Conservation (phyloP, 2,329 filamentous ascomycete genomes). For the Verticillium nubilum region DNA sequence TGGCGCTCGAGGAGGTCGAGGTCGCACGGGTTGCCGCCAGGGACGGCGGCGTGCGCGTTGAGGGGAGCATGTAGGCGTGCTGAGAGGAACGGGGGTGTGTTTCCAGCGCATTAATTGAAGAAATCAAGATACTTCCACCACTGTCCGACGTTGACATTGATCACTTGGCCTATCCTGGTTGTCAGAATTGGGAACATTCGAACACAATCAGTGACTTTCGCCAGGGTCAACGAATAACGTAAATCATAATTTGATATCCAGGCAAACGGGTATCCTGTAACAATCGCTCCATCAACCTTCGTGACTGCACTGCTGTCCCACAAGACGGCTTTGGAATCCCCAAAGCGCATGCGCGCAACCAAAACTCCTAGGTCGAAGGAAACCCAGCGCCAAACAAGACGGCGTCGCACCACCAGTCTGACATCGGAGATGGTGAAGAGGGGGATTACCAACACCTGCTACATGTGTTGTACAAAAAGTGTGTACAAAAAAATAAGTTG, state of each 20-base stretch:
- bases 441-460: background rate
- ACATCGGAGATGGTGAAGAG: background rate
- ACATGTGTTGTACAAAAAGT: background rate
- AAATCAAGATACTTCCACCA: too few species aligned
- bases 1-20: slow-evolving; percentile 32
- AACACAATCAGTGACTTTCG: too few species aligned
- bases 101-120: too few species aligned
- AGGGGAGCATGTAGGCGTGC: too few species aligned
- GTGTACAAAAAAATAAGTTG: background rate
- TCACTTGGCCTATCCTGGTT: too few species aligned
- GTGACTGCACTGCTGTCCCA: background rate
- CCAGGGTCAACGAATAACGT: background rate
- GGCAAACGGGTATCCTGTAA: background rate
- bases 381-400: background rate
- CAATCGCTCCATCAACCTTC: background rate
- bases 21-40: background rate
- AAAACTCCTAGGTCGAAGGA: background rate
- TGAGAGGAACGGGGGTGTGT: too few species aligned
- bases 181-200: too few species aligned
- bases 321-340: background rate
- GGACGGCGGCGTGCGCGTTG: slow-evolving; percentile 3
- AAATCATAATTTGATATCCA: background rate
- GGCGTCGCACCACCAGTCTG: background rate
- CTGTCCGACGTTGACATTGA: too few species aligned
- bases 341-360: background rate